Base-by-base conservation (phyloP, 257 asterid species). In the Ehretia macrophylla region DNA sequence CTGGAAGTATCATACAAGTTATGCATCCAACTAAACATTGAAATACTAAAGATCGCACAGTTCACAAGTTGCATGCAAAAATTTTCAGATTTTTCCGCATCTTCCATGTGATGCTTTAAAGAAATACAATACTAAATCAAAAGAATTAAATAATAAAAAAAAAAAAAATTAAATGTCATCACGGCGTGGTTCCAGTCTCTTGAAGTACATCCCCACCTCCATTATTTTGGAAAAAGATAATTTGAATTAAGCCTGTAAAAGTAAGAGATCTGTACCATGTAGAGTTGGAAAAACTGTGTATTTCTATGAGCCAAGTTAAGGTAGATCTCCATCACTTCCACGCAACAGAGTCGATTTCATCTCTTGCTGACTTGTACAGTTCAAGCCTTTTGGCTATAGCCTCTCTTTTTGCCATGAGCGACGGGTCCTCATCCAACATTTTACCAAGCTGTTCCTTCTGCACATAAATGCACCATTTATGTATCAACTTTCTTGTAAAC, bases 381-480 rank as follows among this genome's bases (percentile, higher is more conserved):
- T 81, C 85, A 22, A 92, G 96, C 85, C 85, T 86, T 78, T 89
- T 84, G 19, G 97, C 93, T 56, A 92, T 56, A 3, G 75, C 6
- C 71, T 88, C 99, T 79, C 99, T 83, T 73, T 75, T 92, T 11
- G 83, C 91, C 97, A 92, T 92, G 8, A 88, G 87, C 19, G 89
- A 72, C 51, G 97, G 97, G 77, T 92, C 99, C 73, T 88, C 99
- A 71, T 92, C 95, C 85, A 92, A 67, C 96, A 92, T 83, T 76
- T 73, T 86, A 1, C 99, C 94, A 47, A 92, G 85, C 71, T 86
- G 94, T 80, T 86, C 99, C 77, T 85, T 92, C 99, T 92, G 62
- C 66, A 78, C 58, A 70, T 22, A 32, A 55, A 77, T 51, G n/a
- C 1, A 62, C 65, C 47, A 55, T 42, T 10, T 10, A 42, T 3